Percentiles rank a stretch among this genome's conserved stretches.
Conservation (phyloP, 1,139 yeast species). For the Debaryomyces udenii region DNA sequence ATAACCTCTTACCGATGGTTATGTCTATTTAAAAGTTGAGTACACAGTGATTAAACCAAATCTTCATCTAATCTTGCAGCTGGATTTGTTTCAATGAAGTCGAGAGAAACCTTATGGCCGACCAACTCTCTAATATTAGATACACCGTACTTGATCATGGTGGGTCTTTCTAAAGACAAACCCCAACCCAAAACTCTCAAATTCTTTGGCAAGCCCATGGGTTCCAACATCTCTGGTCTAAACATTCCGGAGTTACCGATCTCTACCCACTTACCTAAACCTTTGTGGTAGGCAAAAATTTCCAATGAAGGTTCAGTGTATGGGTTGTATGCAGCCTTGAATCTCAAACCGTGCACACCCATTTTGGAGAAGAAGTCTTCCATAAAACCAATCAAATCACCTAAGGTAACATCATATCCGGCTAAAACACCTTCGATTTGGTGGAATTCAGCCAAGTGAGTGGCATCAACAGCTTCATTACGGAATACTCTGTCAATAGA, state of each 20-base stretch:
- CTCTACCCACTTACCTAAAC: constrained; percentile 96
- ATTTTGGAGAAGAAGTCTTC: constrained; percentile 93
- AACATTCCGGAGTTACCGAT: constrained; percentile 99
- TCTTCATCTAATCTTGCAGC: constrained; percentile 90
- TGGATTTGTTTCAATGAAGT: constrained; percentile 92
- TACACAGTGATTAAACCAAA: constrained; percentile 27
- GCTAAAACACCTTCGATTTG: constrained; percentile 99
- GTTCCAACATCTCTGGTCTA: constrained; percentile 98
- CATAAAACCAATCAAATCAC: constrained; percentile 98
- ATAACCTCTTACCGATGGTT: neutral
- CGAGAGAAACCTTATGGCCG: constrained; percentile 92
- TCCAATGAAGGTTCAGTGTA: constrained; percentile 99
- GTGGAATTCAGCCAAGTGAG: constrained; percentile 99
- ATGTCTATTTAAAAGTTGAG: constrained; percentile 4
- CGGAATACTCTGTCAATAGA: constrained; percentile 98
- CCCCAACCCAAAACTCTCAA: constrained; percentile 98
- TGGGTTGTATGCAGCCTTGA: constrained; percentile 98
- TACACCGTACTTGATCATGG: constrained; percentile 97
- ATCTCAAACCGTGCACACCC: constrained; percentile 95
- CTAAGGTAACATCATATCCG: constrained; percentile 91
- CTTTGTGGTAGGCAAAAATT: constrained; percentile 95
- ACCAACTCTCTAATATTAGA: constrained; percentile 92
- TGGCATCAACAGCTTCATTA: constrained; percentile 99
- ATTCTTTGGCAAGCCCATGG: constrained; percentile 96
- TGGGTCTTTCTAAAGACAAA: constrained; percentile 94